Evolutionary conservation across 129 eudicot species (phyloP).

Genomic region (Chrysanthemum seticuspe): DNA sequence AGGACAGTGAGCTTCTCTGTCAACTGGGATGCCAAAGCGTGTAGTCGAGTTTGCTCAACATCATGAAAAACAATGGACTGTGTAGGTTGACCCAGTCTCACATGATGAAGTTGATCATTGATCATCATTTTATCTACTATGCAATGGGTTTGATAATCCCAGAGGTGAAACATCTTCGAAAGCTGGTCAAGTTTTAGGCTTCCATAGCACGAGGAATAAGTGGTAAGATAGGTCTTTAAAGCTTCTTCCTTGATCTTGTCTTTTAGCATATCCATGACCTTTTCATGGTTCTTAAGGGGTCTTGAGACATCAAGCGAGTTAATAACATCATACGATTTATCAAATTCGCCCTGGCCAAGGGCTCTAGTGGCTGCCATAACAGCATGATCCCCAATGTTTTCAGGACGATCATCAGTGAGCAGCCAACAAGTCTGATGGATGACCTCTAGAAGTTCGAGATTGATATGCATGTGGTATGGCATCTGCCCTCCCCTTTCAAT

Average conservation of each 20-base stretch:
- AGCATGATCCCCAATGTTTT: conserved; percentile 44
- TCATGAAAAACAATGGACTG: conserved; percentile 69
- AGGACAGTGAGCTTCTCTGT: too few species aligned
- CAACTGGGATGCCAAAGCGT: conserved; percentile 65
- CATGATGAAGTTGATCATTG: conserved; percentile 63
- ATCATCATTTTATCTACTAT: conserved; percentile 75
- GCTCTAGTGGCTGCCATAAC: conserved; percentile 36
- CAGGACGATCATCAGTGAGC: conserved; percentile 47
- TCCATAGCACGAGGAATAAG: too few species aligned
- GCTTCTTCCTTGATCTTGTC: conserved; percentile 3
- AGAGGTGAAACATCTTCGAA: conserved; percentile 59
- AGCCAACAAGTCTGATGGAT: conserved; percentile 76
- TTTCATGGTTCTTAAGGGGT: conserved; percentile 48
- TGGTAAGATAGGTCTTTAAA: too few species aligned
- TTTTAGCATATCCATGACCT: conserved; percentile 74
- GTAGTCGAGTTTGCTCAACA: conserved; percentile 61
- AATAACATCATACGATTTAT: conserved; percentile 59
- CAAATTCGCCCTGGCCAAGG: conserved; percentile 66
- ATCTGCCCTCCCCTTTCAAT: too few species aligned
- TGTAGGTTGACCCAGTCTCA: conserved; percentile 73
- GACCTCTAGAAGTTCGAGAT: conserved; percentile 82
- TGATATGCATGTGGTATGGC: conserved; percentile 46
- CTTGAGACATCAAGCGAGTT: conserved; percentile 76
- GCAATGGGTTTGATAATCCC: conserved; percentile 57
- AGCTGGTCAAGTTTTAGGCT: too few species aligned